Evolutionary conservation across 257 asterid genomes (phyloP).

Genomic region (Voacanga thouarsii): DNA sequence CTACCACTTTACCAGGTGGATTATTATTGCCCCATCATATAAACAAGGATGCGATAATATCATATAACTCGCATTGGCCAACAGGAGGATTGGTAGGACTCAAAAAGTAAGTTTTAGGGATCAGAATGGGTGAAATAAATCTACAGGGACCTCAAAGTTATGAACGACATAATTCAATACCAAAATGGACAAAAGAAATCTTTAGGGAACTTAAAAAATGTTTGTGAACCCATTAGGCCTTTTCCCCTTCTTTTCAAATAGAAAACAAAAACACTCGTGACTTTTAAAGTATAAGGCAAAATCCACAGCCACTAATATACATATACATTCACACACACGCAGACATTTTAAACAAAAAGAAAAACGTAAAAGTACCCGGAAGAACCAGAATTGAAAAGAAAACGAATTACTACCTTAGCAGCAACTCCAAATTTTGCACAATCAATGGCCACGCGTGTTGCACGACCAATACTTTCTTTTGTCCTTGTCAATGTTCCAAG

Average conservation of each 20-base stretch:
- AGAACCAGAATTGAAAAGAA: background rate
- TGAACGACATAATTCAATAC: background rate
- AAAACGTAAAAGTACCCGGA: background rate
- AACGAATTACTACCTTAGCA: constrained; percentile 51
- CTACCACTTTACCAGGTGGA: background rate
- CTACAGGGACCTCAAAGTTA: background rate
- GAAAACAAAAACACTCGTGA: background rate
- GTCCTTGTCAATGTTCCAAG: constrained; percentile 76
- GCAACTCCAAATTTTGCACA: constrained; percentile 85
- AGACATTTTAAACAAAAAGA: background rate
- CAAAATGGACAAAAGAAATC: too few relatives aligned
- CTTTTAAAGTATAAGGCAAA: background rate
- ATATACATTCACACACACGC: too few relatives aligned
- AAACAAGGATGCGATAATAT: background rate
- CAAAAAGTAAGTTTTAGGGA: background rate
- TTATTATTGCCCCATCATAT: background rate
- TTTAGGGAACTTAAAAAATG: too few relatives aligned
- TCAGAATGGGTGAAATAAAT: background rate
- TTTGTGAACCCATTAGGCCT: too few relatives aligned
- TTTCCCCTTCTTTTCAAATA: background rate
- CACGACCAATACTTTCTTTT: constrained; percentile 80
- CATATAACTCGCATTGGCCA: background rate
- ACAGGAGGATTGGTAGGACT: too few relatives aligned
- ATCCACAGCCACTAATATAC: background rate
- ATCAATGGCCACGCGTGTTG: constrained; percentile 81